Conservation (phyloP, 768 basidiomycete species). For the Coprinopsis sp. region DNA sequence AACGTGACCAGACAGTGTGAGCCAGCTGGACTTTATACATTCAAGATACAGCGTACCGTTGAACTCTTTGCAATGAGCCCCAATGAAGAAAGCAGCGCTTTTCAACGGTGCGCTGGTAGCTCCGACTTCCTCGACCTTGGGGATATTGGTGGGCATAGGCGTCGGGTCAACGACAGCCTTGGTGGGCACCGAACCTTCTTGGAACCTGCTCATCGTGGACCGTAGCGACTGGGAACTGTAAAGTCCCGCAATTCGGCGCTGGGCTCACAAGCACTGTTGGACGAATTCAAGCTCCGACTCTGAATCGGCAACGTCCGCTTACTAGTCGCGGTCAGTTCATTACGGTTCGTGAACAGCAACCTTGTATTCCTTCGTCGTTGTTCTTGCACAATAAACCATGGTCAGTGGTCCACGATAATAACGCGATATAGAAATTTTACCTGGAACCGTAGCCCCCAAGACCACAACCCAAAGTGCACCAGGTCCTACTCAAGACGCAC, state of each 20-base stretch:
- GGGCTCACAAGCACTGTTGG: too few relatives aligned
- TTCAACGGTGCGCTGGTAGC: conserved; percentile 90
- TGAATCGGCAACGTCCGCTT: too few relatives aligned
- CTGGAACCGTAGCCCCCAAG: conserved; percentile 41
- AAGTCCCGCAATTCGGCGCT: neutral
- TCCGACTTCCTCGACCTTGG: conserved; percentile 85
- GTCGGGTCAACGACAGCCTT: conserved; percentile 59
- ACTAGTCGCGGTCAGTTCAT: conserved; percentile 7
- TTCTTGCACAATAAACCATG: conserved; percentile 16
- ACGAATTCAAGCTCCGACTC: neutral
- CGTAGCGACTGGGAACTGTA: neutral
- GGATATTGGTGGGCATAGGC: conserved; percentile 57
- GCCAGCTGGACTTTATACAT: neutral
- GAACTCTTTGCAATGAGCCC: conserved; percentile 91
- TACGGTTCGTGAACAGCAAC: neutral
- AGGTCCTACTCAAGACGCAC: conserved; percentile 70
- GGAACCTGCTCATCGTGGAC: conserved; percentile 49
- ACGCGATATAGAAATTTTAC: conserved; percentile 1
- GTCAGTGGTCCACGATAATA: conserved; percentile 10
- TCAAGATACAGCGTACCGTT: conserved; percentile 62
- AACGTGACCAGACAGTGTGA: conserved; percentile 1
- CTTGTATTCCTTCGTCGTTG: too few relatives aligned
- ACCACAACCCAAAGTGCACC: conserved; percentile 56
- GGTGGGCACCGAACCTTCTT: conserved; percentile 41
- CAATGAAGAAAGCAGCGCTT: conserved; percentile 96